These are phyloP conservation scores for Aegilops speltoides DNA, from an alignment of 176 grass and related monocot species.

Conservation along the genomic window DNA sequence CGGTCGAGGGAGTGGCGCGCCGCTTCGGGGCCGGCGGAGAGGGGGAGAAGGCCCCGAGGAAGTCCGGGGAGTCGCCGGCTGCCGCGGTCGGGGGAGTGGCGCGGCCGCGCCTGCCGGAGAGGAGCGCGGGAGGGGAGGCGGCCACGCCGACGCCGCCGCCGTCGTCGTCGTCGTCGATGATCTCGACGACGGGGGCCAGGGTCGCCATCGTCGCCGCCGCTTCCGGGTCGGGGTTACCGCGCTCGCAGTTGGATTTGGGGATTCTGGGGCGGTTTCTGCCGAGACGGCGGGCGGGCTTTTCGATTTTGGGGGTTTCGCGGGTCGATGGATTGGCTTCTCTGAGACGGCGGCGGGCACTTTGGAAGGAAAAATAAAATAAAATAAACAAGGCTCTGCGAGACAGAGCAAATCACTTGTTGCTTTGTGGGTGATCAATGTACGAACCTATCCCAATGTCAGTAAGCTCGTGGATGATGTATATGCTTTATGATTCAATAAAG, in stretches of 20 bases:
- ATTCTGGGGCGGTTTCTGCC: not conserved
- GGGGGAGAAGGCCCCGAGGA: not conserved
- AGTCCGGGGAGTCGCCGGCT: not conserved
- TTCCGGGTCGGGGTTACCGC: not conserved
- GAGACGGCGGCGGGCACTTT: not conserved
- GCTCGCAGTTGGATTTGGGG: slow-evolving; percentile 4
- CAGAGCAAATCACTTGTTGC: too few relatives aligned
- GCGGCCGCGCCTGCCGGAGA: not conserved
- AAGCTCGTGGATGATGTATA: too few relatives aligned
- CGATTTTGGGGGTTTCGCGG: not conserved
- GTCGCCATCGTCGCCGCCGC: not conserved
- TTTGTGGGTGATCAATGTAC: too few relatives aligned
- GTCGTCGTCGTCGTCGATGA: not conserved
- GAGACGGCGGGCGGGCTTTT: not conserved
- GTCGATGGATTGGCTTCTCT: not conserved
- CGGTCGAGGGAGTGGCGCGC: not conserved
- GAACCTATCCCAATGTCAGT: too few relatives aligned
- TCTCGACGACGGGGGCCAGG: not conserved
- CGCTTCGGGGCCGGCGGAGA: not conserved
- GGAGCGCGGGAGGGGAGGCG: not conserved
- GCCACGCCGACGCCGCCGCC: not conserved
- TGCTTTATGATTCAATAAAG: too few relatives aligned
- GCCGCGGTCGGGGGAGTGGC: not conserved
- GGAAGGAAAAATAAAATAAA: too few relatives aligned
- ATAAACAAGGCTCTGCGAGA: too few relatives aligned